phyloP scores from a whole-genome alignment of 2,329 filamentous ascomycete species.

The Sclerotinia minor region DNA sequence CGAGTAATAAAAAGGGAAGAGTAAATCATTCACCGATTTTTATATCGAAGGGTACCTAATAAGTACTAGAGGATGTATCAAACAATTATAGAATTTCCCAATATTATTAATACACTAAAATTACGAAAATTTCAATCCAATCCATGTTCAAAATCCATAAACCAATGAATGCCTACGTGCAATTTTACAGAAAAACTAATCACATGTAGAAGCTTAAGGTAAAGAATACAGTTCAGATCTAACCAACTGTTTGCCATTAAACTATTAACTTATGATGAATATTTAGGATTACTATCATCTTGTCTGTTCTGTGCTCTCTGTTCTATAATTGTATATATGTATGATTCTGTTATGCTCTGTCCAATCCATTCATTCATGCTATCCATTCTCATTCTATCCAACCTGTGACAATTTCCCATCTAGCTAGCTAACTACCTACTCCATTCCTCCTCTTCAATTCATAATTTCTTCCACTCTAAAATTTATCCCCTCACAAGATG shows the following conservation, averaged over 20 bases:
- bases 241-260: neutral
- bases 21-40: too few species aligned
- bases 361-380: neutral
- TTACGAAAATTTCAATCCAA: too few species aligned
- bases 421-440: neutral
- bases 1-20: too few species aligned
- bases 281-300: neutral
- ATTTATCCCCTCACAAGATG: constrained; percentile 1
- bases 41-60: too few species aligned
- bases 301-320: neutral
- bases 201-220: neutral
- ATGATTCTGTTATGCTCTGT: neutral
- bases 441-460: too few species aligned
- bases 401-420: neutral
- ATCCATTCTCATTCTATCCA: neutral
- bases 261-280: neutral
- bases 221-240: neutral
- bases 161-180: neutral
- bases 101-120: too few species aligned
- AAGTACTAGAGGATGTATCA: too few species aligned
- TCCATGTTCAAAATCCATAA: neutral
- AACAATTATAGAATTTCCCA: too few species aligned
- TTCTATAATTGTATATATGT: neutral
- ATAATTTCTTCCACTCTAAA: neutral
- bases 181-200: neutral